Conservation (phyloP, 1,284 basidiomycete genomes). For the Heterobasidion annosum region DNA sequence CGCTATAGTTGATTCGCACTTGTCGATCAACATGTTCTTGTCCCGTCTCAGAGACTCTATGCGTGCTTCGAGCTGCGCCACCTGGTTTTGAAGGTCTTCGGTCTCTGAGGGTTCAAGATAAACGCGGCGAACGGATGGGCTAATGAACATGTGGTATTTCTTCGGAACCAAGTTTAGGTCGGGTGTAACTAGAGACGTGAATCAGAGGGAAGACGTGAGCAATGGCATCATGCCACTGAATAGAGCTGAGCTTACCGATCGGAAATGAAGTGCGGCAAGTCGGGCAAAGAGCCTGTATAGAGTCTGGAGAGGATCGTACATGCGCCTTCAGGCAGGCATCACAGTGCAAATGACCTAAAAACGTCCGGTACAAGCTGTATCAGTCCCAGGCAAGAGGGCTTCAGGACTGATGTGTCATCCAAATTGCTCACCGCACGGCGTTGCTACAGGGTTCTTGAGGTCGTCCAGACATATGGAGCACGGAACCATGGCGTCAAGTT, state of each 20-base stretch:
- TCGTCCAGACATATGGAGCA: slow-evolving; percentile 56
- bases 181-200: slow-evolving; percentile 18
- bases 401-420: not conserved
- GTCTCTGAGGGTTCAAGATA: slow-evolving; percentile 33
- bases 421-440: slow-evolving; percentile 47
- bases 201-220: slow-evolving; percentile 2
- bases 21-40: slow-evolving; percentile 29
- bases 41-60: slow-evolving; percentile 22
- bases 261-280: slow-evolving; percentile 47
- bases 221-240: not conserved
- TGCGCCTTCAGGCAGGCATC: slow-evolving; percentile 41
- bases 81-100: slow-evolving; percentile 18
- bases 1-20: slow-evolving; percentile 26
- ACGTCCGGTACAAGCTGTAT: not conserved
- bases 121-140: slow-evolving; percentile 46
- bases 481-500: slow-evolving; percentile 1
- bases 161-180: slow-evolving; percentile 44
- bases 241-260: slow-evolving; percentile 29
- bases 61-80: slow-evolving; percentile 20
- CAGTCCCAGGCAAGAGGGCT: not conserved
- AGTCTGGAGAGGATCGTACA: slow-evolving; percentile 33
- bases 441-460: slow-evolving; percentile 42
- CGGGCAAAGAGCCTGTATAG: slow-evolving; percentile 39
- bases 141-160: slow-evolving; percentile 50
- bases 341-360: slow-evolving; percentile 54